Conservation (phyloP, 2,329 filamentous ascomycete species). For the Cladosporium oxysporum region DNA sequence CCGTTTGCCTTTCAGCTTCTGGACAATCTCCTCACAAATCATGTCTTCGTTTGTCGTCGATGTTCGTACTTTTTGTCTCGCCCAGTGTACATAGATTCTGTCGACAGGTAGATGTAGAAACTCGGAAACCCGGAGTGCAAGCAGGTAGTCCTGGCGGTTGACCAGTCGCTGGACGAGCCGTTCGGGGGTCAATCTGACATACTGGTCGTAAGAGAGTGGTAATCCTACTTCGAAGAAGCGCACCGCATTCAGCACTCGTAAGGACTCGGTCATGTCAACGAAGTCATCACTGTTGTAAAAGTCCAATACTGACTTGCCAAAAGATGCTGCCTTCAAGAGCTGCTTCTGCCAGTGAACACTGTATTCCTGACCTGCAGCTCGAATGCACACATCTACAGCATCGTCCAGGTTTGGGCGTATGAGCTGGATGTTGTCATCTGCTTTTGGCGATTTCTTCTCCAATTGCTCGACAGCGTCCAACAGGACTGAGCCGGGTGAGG, state of each 20-base stretch:
- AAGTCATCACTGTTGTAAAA: slow-evolving; percentile 98
- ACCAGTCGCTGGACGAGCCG: slow-evolving; percentile 82
- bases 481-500: slow-evolving; percentile 86
- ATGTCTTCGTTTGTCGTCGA: slow-evolving; percentile 84
- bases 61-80: slow-evolving; percentile 85
- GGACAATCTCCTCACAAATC: slow-evolving; percentile 82
- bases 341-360: slow-evolving; percentile 91
- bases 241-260: slow-evolving; percentile 89
- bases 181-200: slow-evolving; percentile 85
- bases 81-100: slow-evolving; percentile 95
- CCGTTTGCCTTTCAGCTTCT: slow-evolving; percentile 80
- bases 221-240: slow-evolving; percentile 89
- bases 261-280: slow-evolving; percentile 94
- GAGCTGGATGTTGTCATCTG: slow-evolving; percentile 94
- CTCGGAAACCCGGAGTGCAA: slow-evolving; percentile 84
- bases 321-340: slow-evolving; percentile 92
- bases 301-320: slow-evolving; percentile 95
- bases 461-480: slow-evolving; percentile 89
- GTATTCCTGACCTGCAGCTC: slow-evolving; percentile 90
- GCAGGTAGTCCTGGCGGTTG: slow-evolving; percentile 85
- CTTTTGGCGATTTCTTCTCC: slow-evolving; percentile 91
- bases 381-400: slow-evolving; percentile 90
- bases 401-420: slow-evolving; percentile 86
- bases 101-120: slow-evolving; percentile 85
- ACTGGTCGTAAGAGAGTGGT: slow-evolving; percentile 90